Percentiles rank a stretch among this genome's conserved stretches.
Conservation (phyloP, 805 yeast species). For the Ogataea sp. region DNA sequence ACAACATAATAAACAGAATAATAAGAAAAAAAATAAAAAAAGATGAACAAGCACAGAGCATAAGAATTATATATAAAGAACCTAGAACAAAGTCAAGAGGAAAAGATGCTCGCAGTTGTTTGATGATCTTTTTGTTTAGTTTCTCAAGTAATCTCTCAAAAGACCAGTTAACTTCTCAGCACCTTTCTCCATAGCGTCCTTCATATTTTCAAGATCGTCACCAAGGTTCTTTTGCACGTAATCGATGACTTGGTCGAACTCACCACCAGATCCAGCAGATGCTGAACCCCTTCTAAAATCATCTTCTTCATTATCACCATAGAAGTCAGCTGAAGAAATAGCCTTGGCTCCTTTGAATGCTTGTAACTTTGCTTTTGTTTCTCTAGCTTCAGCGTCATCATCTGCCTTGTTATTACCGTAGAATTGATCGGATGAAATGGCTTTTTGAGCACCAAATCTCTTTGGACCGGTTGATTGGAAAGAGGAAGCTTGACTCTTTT, state of each 20-base stretch:
- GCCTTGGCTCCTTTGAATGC: constrained; percentile 80
- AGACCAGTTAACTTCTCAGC: constrained; percentile 82
- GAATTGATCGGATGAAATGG: constrained; percentile 90
- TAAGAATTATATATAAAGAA: too few relatives aligned
- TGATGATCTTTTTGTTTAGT: constrained; percentile 7
- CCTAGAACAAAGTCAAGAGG: too few relatives aligned
- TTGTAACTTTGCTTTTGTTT: constrained; percentile 76
- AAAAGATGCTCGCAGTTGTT: too few relatives aligned
- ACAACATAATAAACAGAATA: too few relatives aligned
- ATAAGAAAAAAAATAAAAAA: too few relatives aligned
- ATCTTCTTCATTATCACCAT: constrained; percentile 50
- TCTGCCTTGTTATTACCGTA: constrained; percentile 85
- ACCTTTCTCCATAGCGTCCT: constrained; percentile 90
- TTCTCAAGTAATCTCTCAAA: constrained; percentile 75
- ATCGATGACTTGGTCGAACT: constrained; percentile 48
- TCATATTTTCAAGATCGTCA: constrained; percentile 82
- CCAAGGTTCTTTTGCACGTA: constrained; percentile 62
- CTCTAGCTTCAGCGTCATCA: constrained; percentile 69
- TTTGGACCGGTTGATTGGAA: constrained; percentile 56
- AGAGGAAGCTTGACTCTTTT: constrained; percentile 22
- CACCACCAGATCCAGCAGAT: constrained; percentile 27
- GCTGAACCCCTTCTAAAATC: constrained; percentile 23
- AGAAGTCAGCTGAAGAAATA: constrained; percentile 87
- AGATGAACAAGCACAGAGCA: too few relatives aligned
- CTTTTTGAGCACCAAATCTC: constrained; percentile 85